These are phyloP conservation scores for Geotrichum fermentans DNA, from an alignment of 1,139 yeast genomes.

Conservation along the genomic window DNA sequence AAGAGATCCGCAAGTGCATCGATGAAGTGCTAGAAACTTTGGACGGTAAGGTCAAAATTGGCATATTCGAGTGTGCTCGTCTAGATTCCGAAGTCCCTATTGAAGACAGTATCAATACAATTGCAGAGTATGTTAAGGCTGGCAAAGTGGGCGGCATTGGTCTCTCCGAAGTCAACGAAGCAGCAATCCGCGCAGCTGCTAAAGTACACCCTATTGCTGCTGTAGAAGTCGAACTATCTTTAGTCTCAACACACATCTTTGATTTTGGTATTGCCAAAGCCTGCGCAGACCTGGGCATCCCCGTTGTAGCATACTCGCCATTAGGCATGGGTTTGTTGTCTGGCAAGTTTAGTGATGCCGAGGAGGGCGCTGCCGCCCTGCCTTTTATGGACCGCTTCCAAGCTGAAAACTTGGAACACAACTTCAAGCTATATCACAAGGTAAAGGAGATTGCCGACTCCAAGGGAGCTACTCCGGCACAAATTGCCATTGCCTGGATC, in stretches of 20 bases:
- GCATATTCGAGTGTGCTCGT: constrained; percentile 67
- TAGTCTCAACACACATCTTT: constrained; percentile 57
- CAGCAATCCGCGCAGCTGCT: constrained; percentile 54
- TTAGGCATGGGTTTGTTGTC: constrained; percentile 75
- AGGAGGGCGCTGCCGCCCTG: constrained; percentile 52
- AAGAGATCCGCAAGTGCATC: constrained; percentile 48
- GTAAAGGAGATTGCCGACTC: constrained; percentile 45
- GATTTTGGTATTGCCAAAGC: constrained; percentile 55
- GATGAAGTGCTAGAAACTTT: constrained; percentile 46
- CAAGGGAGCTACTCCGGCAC: constrained; percentile 52
- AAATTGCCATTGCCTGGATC: constrained; percentile 73
- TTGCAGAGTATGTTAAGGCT: constrained; percentile 30
- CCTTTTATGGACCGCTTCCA: constrained; percentile 52
- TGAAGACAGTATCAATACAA: constrained; percentile 33
- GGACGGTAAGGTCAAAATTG: constrained; percentile 37
- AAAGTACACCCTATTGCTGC: constrained; percentile 52
- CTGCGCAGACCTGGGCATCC: constrained; percentile 54
- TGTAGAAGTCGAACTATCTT: constrained; percentile 72
- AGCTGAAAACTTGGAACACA: constrained; percentile 52
- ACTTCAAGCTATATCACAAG: constrained; percentile 47
- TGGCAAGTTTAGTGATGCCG: constrained; percentile 51
- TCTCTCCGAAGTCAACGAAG: constrained; percentile 63
- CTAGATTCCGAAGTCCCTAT: constrained; percentile 47
- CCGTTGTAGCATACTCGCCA: constrained; percentile 77
- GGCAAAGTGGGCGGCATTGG: constrained; percentile 55